Percentiles rank a stretch among this genome's conserved stretches.
These are phyloP conservation scores for Paramecium caudatum DNA, from an alignment of 73 alveolate genomes.

Conservation along the genomic window DNA sequence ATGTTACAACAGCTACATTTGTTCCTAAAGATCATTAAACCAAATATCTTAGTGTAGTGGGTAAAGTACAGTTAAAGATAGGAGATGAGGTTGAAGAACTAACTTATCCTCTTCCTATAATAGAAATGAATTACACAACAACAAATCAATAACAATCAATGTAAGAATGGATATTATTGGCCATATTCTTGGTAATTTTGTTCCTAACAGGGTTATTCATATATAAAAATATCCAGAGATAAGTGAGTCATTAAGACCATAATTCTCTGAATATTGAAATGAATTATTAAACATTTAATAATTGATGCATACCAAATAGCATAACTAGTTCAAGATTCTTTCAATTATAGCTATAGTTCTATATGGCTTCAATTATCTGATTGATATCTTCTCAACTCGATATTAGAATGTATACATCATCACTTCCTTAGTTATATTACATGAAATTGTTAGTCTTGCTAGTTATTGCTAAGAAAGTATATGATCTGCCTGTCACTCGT, in stretches of 20 bases:
- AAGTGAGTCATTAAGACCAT: neutral
- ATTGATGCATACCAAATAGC: slow-evolving; percentile 34
- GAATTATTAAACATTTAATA: slow-evolving; percentile 62
- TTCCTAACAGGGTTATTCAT: neutral
- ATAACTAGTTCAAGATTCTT: slow-evolving; percentile 9
- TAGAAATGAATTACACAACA: slow-evolving; percentile 6
- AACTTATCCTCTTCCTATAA: slow-evolving; percentile 10
- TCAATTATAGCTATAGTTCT: neutral
- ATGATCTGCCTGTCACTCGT: slow-evolving; percentile 1
- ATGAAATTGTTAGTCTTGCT: slow-evolving; percentile 3
- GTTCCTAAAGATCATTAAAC: neutral
- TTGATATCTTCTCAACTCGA: neutral
- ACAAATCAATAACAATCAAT: neutral
- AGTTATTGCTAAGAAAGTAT: slow-evolving; percentile 6
- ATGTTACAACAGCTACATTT: neutral
- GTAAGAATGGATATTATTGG: neutral
- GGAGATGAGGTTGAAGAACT: slow-evolving; percentile 10
- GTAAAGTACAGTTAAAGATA: neutral
- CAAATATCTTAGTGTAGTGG: slow-evolving; percentile 14
- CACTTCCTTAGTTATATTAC: neutral
- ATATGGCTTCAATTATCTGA: neutral
- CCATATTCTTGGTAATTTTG: neutral
- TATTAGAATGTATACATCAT: neutral
- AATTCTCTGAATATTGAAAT: slow-evolving; percentile 21
- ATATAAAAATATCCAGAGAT: neutral